Evolutionary conservation across 306 rosid genomes (phyloP), one percentile per base, ranked within the genome.

Genomic region (Casuarina glauca): DNA sequence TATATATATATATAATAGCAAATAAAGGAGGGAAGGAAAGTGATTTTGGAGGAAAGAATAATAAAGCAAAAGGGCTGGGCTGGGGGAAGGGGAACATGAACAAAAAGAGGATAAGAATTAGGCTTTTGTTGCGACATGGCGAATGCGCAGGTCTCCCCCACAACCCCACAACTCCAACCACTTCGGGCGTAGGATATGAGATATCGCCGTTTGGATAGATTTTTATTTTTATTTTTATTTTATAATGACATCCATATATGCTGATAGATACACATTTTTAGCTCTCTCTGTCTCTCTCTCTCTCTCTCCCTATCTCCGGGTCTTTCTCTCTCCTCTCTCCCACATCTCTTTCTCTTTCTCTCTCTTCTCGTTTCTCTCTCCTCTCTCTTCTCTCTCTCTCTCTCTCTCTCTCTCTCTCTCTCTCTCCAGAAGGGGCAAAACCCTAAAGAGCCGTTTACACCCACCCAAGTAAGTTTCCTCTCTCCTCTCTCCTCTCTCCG

Each of bases 381-480:
- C 36, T 67, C 73, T 74, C 61, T 86, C 83, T 72, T 82, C 80
- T 78, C 20, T 74, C 26, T 20, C 26, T 20, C 26, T 20, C 26
- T 20, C 26, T 20, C 26, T 20, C 26, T 20, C 26, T 20, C 26
- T 20, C 26, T 20, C 35, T 86, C 79, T 87, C 84, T 85, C 84
- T 93, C 97, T 89, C 97, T 90, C 97, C 98, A 86, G 96, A 90
- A 90, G 93, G 91, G 91, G 71, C 90, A 88, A 91, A 93, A 94
- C 96, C 96, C 97, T 90, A 89, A 92, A 92, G 98, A 86, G 91
- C 91, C 97, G 97, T 91, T 90, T 92, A 86, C 96, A 94, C 93
- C 96, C 90, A 94, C 93, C 93, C 88, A 89, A 94, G 98, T 91
- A 91, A 94, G 98, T 90, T 90, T 77, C 76, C 91, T 93, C 88